Evolutionary conservation across 768 basidiomycete species (phyloP), one percentile per base, ranked within the genome.

Genomic region (Suillus occidentalis): DNA sequence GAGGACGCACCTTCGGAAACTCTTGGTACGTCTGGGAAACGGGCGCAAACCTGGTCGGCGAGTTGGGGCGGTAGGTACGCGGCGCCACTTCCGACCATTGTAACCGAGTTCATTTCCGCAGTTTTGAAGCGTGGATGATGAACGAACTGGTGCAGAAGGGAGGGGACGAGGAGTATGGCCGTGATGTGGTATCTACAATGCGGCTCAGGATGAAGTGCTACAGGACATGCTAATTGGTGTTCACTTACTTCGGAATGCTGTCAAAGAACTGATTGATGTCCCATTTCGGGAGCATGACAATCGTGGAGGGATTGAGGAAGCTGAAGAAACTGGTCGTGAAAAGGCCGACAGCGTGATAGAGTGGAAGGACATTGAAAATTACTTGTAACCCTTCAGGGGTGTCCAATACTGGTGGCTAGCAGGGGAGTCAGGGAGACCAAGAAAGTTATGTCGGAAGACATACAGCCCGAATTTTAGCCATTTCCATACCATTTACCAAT

Each of bases 271-370:
- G 63, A 20, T 86, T 76, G 31, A 82, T 74, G 64, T 85, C 79
- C 88, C 89, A 91, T 53, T 76, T 79, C 0, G 83, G 79, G 18
- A 89, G 71, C 34, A 90, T 72, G 8, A 89, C 75, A 10, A 77
- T 64, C 0, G 87, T 87, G 6, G 63, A 64, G 0, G 82, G 86
- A 1, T 66, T 39, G 14, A 84, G 62, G 49, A 84, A 79, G 0
- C 77, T 62, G 12, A 84, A 81, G 71, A 89, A 80, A 16, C 74
- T 74, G 69, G 81, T 84, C 0, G 71, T 53, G 66, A 85, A 81
- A 6, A 88, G 73, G n/a, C 77, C 89, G 67, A 84, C 87, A 1
- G 82, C 75, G 66, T 91, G 89, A 66, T 89, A 84, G 31, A 89
- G 72, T 0, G 89, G 89, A 4, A 90, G 76, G 66, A 85, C 84